Conservation (phyloP, 192 early-diverging fungal species). For the Oehlia diaphana region DNA sequence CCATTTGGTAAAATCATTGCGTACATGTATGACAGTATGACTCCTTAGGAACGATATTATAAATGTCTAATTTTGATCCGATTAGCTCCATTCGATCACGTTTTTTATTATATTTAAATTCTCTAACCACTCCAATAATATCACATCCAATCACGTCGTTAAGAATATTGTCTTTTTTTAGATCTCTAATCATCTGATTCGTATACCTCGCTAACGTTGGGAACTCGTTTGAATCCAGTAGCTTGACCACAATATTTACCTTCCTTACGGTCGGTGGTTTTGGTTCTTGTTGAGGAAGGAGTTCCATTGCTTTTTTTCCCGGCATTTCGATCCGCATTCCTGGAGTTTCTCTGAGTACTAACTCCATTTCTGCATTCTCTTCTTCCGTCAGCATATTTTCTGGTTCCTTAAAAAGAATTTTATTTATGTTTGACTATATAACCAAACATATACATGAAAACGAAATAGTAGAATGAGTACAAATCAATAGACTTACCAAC, state of each 20-base stretch:
- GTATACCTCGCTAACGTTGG: not conserved
- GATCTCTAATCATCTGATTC: not conserved
- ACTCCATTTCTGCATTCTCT: not conserved
- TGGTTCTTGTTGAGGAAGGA: not conserved
- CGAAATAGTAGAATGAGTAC: too few relatives aligned
- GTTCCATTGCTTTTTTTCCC: not conserved
- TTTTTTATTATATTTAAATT: too few relatives aligned
- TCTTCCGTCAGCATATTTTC: not conserved
- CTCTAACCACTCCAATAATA: not conserved
- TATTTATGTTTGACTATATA: too few relatives aligned
- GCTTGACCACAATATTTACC: not conserved
- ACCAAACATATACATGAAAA: too few relatives aligned
- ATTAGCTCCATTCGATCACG: not conserved
- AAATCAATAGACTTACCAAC: too few relatives aligned
- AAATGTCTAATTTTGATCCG: not conserved
- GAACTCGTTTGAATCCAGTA: not conserved
- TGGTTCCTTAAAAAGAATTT: too few relatives aligned
- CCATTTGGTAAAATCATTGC: not conserved
- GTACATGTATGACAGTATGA: not conserved
- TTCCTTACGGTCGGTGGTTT: not conserved
- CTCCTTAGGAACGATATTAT: not conserved
- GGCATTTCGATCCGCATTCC: not conserved
- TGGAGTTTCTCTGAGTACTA: not conserved
- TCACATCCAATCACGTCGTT: not conserved
- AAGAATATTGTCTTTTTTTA: not conserved